Evolutionary conservation across 345 rosid genomes (phyloP), one percentile per base, ranked within the genome.

Genomic region (Combretum micranthum): DNA sequence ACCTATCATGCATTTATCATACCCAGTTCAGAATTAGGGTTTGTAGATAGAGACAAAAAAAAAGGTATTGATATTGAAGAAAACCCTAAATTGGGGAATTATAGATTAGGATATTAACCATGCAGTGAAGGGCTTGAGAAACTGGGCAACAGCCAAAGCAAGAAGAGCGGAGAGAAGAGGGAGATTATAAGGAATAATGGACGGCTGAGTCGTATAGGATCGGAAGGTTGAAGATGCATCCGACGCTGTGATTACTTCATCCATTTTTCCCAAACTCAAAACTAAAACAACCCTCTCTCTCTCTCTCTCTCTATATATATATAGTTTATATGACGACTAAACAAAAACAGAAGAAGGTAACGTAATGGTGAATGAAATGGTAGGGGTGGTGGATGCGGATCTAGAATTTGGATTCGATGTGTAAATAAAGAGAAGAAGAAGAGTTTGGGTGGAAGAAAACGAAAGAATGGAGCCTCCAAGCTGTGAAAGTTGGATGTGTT

Each of bases 81-180:
- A n/a, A 52, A 50, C 47, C 8, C 20, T n/a, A 12, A 12, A 39
- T 53, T 16, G 6, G 21, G 8, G 9, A 12, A 21, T 21, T 15
- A 64, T 32, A 32, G 43, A 43, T 14, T 20, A 18, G 15, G 16
- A 7, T 11, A 15, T 63, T 45, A 64, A 80, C 85, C 85, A 77
- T 53, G 77, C 62, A 54, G 85, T 76, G 77, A 80, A 74, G 49
- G 67, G 68, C 69, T 80, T 80, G 74, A 77, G 73, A 60, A 74
- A 80, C 75, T 80, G 85, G 46, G 85, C 82, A 49, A 77, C 61
- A 44, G 82, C 60, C 19, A 74, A 71, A 25, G 81, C 67, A n/a
- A 80, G 52, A 53, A 80, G 71, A 48, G 85, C 80, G 26, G 80
- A 64, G 53, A 80, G 65, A 53, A 80, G 75, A 42, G 85, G 85